A percentile compares a stretch with the other conserved stretches of the same genome.
phyloP scores from a whole-genome alignment of 202 grass and related monocot genomes.

The Brachypodium distachyon region DNA sequence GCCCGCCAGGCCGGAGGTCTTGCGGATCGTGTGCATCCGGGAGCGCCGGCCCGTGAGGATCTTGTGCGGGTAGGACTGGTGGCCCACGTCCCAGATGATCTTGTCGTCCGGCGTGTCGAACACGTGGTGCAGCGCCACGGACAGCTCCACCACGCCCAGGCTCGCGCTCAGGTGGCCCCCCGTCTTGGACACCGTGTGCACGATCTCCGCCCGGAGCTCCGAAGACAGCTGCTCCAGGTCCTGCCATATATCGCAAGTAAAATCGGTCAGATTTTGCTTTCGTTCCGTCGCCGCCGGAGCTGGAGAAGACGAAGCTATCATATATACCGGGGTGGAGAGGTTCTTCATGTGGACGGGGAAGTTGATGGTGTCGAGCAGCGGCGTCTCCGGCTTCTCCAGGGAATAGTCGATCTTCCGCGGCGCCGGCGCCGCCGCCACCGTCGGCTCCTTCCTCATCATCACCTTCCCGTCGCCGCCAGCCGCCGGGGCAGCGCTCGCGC shows the following conservation, averaged over 20 bases:
- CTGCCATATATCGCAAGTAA: slow-evolving; percentile 19
- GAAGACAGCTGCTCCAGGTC: slow-evolving; percentile 82
- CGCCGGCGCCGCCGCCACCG: no score
- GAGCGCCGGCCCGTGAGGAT: slow-evolving; percentile 82
- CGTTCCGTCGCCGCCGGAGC: not conserved
- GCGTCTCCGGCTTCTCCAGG: slow-evolving; percentile 66
- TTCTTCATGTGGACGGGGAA: slow-evolving; percentile 95
- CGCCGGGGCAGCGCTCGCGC: slow-evolving; percentile 23
- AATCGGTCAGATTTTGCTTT: not conserved
- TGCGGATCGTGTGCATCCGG: slow-evolving; percentile 79
- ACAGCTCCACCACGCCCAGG: slow-evolving; percentile 78
- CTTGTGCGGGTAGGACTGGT: slow-evolving; percentile 94
- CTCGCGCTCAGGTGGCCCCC: slow-evolving; percentile 82
- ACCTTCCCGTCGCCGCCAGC: slow-evolving; percentile 19
- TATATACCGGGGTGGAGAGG: slow-evolving; percentile 40
- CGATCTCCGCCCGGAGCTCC: slow-evolving; percentile 76
- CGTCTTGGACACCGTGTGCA: slow-evolving; percentile 52
- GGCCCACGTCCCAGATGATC: slow-evolving; percentile 98
- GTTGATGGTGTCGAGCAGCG: slow-evolving; percentile 71
- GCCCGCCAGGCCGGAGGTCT: slow-evolving; percentile 82
- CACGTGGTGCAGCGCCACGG: slow-evolving; percentile 86
- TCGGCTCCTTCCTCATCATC: slow-evolving; percentile 34
- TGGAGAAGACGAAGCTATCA: not conserved
- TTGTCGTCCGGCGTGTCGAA: slow-evolving; percentile 88
- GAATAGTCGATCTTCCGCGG: slow-evolving; percentile 63